Percentiles rank a stretch among this genome's conserved stretches.
Conservation (phyloP, 2,329 filamentous ascomycete genomes). For the Chaetomiaceae sp. region DNA sequence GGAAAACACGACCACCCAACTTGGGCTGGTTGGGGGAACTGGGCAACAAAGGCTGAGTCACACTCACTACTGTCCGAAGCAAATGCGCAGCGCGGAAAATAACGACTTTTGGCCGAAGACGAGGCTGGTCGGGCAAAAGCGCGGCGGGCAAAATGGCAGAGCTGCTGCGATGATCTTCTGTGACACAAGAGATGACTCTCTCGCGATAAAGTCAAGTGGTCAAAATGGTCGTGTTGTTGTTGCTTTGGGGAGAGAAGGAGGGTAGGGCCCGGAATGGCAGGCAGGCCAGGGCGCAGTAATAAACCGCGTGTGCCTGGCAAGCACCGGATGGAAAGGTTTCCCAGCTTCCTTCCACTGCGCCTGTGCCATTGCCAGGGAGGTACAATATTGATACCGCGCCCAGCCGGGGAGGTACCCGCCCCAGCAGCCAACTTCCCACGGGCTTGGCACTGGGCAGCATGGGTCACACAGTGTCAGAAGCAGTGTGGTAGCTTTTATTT, state of each 20-base stretch:
- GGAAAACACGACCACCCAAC: too few species aligned
- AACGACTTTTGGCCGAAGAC: conserved; percentile 23
- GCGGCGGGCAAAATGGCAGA: conserved; percentile 35
- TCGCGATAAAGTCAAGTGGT: conserved; percentile 38
- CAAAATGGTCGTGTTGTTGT: conserved; percentile 39
- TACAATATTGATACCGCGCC: neutral
- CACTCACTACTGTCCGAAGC: conserved; percentile 25
- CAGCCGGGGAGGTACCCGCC: neutral
- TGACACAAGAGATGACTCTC: conserved; percentile 55
- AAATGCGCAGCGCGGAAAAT: conserved; percentile 15
- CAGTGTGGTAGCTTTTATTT: too few species aligned
- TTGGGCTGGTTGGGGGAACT: conserved; percentile 24
- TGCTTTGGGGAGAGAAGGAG: conserved; percentile 37
- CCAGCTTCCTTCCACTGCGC: too few species aligned
- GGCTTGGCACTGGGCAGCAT: conserved; percentile 13
- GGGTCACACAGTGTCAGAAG: too few species aligned
- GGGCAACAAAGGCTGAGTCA: conserved; percentile 18
- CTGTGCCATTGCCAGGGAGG: conserved; percentile 4
- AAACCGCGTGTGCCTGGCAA: conserved; percentile 17
- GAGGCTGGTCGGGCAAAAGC: conserved; percentile 28
- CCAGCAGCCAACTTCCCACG: conserved; percentile 1
- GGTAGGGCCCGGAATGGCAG: conserved; percentile 31
- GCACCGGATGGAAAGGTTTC: neutral
- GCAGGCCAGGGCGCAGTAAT: conserved; percentile 22
- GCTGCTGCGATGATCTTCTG: conserved; percentile 55